These are phyloP conservation scores for Rhododendron griersonianum DNA, from an alignment of 148 eudicot species.

Conservation along the genomic window DNA sequence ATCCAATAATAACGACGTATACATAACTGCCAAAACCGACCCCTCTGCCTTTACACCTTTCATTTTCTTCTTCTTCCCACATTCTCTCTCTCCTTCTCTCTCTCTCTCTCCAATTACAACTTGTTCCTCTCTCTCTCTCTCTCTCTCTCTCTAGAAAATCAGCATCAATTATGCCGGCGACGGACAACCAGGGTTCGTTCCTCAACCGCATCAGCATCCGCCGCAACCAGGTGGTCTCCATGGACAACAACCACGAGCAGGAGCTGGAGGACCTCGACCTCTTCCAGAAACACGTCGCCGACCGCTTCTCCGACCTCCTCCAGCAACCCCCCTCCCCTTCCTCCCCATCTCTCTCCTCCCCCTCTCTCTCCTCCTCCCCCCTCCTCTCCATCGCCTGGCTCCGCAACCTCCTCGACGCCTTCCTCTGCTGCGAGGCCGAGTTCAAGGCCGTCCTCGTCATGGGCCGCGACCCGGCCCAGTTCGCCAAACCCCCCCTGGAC, in stretches of 20 bases:
- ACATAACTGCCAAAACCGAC: background rate
- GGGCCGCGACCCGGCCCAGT: constrained; percentile 61
- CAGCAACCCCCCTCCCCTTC: background rate
- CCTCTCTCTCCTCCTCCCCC: background rate
- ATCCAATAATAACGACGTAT: background rate
- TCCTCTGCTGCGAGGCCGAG: constrained; percentile 79
- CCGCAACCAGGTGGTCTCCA: constrained; percentile 64
- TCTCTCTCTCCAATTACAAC: background rate
- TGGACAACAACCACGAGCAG: constrained; percentile 46
- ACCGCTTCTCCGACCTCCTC: constrained; percentile 56
- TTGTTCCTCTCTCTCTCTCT: background rate
- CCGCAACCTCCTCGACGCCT: constrained; percentile 65
- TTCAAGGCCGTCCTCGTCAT: constrained; percentile 66
- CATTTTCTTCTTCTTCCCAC: background rate
- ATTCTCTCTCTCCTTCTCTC: background rate
- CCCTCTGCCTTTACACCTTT: background rate
- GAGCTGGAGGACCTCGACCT: constrained; percentile 61
- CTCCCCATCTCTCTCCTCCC: background rate
- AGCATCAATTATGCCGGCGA: constrained; percentile 31
- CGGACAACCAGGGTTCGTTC: constrained; percentile 72
- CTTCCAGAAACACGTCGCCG: constrained; percentile 60
- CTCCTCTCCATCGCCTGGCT: constrained; percentile 73
- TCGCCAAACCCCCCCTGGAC: constrained; percentile 69
- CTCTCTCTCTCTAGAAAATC: constrained; percentile 1
- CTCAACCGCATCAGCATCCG: constrained; percentile 79